Evolutionary conservation across 2,329 filamentous ascomycete species (phyloP).

Genomic region (Stagonosporopsis rhizophila): DNA sequence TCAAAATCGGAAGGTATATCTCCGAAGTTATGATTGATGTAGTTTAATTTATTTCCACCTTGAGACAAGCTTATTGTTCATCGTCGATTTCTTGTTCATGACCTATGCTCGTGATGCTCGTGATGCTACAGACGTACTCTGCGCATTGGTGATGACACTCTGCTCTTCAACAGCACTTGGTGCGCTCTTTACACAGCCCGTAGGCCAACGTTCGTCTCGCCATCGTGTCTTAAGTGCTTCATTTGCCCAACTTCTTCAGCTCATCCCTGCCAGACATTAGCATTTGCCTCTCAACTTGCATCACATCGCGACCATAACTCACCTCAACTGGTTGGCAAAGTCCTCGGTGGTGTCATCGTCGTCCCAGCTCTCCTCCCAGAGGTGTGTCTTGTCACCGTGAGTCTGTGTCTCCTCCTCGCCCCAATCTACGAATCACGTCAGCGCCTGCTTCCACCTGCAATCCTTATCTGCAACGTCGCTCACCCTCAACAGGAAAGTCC

Average conservation of each 20-base stretch:
- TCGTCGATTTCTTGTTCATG: constrained; percentile 11
- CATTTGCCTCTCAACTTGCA: not conserved
- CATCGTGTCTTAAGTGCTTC: constrained; percentile 11
- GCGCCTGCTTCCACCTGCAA: not conserved
- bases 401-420: constrained; percentile 87
- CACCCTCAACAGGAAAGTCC: constrained; percentile 96
- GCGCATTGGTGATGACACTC: not conserved
- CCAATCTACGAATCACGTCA: constrained; percentile 69
- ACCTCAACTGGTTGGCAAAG: constrained; percentile 95
- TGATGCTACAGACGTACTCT: constrained; percentile 11
- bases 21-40: constrained; percentile 45
- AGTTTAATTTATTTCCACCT: constrained; percentile 35
- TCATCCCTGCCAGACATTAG: constrained; percentile 70
- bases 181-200: not conserved
- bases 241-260: constrained; percentile 89
- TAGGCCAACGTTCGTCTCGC: constrained; percentile 7
- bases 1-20: constrained; percentile 44
- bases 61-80: constrained; percentile 27
- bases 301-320: constrained; percentile 40
- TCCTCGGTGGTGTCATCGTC: constrained; percentile 97
- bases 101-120: constrained; percentile 16
- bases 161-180: not conserved
- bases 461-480: constrained; percentile 1
- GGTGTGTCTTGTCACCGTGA: constrained; percentile 76
- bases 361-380: constrained; percentile 99